Conservation (phyloP, 2,329 filamentous ascomycete genomes). For the Chlorencoelia australis region DNA sequence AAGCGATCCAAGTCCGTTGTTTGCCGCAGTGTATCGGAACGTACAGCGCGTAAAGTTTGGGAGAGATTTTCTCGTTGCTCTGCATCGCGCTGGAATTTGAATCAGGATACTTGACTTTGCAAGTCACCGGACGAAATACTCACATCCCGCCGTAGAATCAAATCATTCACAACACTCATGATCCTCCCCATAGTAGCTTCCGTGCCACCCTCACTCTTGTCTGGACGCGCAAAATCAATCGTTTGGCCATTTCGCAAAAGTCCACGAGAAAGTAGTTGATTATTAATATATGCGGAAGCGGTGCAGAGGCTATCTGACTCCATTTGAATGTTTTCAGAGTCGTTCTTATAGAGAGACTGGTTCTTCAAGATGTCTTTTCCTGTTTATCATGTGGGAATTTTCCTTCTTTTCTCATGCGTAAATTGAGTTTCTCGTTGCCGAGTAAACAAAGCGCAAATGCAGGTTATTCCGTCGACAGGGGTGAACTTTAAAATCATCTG, state of each 20-base stretch:
- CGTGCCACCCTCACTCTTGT: slow-evolving; percentile 49
- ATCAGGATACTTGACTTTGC: slow-evolving; percentile 3
- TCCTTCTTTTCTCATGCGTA: no score
- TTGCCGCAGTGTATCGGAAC: slow-evolving; percentile 65
- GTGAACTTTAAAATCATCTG: no score
- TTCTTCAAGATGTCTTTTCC: no score
- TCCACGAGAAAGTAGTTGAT: slow-evolving; percentile 57
- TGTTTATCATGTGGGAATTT: no score
- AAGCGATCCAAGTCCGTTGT: slow-evolving; percentile 55
- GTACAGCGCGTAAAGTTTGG: slow-evolving; percentile 64
- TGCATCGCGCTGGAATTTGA: slow-evolving; percentile 62
- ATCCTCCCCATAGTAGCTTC: slow-evolving; percentile 71
- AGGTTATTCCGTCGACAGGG: no score
- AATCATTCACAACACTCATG: slow-evolving; percentile 88
- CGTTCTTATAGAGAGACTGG: no score
- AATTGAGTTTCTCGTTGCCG: no score
- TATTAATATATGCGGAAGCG: slow-evolving; percentile 64
- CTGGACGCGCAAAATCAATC: slow-evolving; percentile 75
- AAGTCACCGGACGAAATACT: slow-evolving; percentile 26
- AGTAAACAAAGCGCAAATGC: no score
- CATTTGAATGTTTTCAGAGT: slow-evolving; percentile 19
- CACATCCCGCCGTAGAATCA: slow-evolving; percentile 85
- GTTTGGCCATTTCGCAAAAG: slow-evolving; percentile 56
- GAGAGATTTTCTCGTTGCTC: slow-evolving; percentile 79
- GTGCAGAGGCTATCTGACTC: slow-evolving; percentile 48